Conservation (phyloP, 139 green algal genomes). For the Edaphochlamys debaryana region DNA sequence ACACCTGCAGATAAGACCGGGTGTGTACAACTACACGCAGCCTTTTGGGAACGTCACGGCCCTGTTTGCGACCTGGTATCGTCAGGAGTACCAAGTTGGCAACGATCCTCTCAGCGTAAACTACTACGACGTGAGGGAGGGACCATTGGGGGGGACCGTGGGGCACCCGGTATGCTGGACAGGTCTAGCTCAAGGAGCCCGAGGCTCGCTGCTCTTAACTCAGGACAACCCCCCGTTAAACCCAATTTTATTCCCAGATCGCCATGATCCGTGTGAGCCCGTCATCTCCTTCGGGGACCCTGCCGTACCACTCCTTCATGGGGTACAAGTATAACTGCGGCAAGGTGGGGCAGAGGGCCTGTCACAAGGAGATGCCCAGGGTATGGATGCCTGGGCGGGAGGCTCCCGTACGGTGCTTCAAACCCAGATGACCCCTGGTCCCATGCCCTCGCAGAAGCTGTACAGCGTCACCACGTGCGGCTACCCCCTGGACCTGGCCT, state of each 20-base stretch:
- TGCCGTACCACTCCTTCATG: conserved; percentile 31
- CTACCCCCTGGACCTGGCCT: background rate
- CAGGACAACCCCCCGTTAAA: too few species aligned
- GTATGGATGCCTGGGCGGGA: too few species aligned
- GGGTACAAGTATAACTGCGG: conserved; percentile 29
- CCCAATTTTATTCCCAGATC: too few species aligned
- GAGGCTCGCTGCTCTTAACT: too few species aligned
- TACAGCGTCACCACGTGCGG: conserved; percentile 10
- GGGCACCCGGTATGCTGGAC: too few species aligned
- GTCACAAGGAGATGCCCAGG: too few species aligned
- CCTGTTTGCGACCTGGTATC: conserved; percentile 5
- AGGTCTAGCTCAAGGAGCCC: too few species aligned
- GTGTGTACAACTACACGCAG: background rate
- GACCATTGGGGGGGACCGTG: too few species aligned
- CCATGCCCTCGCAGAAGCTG: background rate
- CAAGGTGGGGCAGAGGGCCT: background rate
- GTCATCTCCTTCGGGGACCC: too few species aligned
- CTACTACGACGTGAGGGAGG: conserved; percentile 30
- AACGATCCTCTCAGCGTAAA: background rate
- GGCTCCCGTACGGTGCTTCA: too few species aligned
- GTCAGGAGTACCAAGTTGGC: background rate
- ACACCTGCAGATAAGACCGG: conserved; percentile 10
- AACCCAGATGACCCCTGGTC: too few species aligned
- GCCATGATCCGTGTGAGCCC: background rate
- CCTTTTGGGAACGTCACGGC: background rate